Evolutionary conservation across 2,329 filamentous ascomycete species (phyloP).

Genomic region (Gremmenia infestans): DNA sequence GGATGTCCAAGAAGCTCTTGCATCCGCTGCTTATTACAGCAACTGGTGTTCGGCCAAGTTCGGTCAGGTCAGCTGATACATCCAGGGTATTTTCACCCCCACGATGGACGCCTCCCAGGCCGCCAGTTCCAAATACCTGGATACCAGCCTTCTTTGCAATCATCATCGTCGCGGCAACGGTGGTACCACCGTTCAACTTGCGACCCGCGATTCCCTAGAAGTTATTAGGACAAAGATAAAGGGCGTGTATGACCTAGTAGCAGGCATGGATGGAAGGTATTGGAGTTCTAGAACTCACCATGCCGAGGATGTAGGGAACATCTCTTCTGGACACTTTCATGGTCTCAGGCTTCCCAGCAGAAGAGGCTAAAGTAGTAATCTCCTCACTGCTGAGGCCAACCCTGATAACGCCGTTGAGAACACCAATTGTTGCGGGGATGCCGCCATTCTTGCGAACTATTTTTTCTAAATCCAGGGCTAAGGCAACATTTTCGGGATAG

Average conservation of each 20-base stretch:
- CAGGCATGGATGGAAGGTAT: no score
- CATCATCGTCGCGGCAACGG: constrained; percentile 88
- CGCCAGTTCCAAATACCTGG: constrained; percentile 88
- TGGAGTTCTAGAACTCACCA: constrained; percentile 46
- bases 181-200: constrained; percentile 81
- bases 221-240: not conserved
- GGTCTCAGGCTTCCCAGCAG: constrained; percentile 61
- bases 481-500: constrained; percentile 65
- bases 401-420: constrained; percentile 75
- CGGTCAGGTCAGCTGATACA: constrained; percentile 90
- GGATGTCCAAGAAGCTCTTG: constrained; percentile 94
- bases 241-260: not conserved
- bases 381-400: constrained; percentile 74
- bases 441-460: constrained; percentile 76
- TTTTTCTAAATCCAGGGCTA: constrained; percentile 73
- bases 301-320: constrained; percentile 72
- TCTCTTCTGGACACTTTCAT: constrained; percentile 85
- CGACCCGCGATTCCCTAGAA: constrained; percentile 57
- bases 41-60: constrained; percentile 83
- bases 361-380: constrained; percentile 61
- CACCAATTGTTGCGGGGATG: constrained; percentile 85
- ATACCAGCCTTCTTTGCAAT: constrained; percentile 84
- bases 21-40: constrained; percentile 86
- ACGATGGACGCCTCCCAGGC: constrained; percentile 88
- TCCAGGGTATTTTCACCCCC: constrained; percentile 85